Evolutionary conservation across 1,139 yeast genomes (phyloP).

Genomic region (Geotrichum klebahnii): DNA sequence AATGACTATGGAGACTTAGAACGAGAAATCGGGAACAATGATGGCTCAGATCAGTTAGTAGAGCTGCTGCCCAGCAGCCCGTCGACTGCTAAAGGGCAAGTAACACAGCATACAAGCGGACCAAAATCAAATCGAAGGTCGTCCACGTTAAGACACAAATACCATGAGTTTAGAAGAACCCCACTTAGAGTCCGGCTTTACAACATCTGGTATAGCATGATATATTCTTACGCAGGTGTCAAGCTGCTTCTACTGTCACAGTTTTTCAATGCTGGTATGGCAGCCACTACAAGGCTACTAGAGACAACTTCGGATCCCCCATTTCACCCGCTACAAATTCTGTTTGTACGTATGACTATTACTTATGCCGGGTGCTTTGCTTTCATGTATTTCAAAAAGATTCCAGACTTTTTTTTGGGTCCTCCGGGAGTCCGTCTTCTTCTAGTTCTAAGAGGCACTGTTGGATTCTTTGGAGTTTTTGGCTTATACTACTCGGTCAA

Average conservation of each 20-base stretch:
- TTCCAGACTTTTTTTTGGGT: constrained; percentile 68
- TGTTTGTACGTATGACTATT: constrained; percentile 70
- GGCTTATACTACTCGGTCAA: constrained; percentile 70
- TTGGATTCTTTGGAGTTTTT: constrained; percentile 78
- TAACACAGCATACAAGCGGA: neutral
- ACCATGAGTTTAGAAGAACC: constrained; percentile 10
- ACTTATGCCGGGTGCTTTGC: constrained; percentile 57
- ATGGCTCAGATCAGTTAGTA: constrained; percentile 10
- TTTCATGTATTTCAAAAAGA: constrained; percentile 47
- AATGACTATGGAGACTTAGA: constrained; percentile 18
- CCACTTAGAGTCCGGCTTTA: constrained; percentile 2
- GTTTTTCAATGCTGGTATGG: constrained; percentile 72
- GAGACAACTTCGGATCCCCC: constrained; percentile 61
- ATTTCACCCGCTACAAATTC: constrained; percentile 71
- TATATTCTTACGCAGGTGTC: constrained; percentile 29
- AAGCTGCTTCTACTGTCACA: constrained; percentile 41
- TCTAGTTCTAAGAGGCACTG: constrained; percentile 59
- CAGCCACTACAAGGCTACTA: constrained; percentile 64
- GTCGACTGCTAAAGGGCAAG: neutral
- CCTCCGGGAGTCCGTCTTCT: constrained; percentile 55
- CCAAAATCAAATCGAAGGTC: neutral
- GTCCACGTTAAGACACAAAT: constrained; percentile 7
- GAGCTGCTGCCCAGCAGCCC: constrained; percentile 13
- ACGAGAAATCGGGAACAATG: constrained; percentile 9
- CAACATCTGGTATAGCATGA: constrained; percentile 10